Evolutionary conservation across 352 stramenopile species (phyloP).

Genomic region (Chrysophaeum taylorii): DNA sequence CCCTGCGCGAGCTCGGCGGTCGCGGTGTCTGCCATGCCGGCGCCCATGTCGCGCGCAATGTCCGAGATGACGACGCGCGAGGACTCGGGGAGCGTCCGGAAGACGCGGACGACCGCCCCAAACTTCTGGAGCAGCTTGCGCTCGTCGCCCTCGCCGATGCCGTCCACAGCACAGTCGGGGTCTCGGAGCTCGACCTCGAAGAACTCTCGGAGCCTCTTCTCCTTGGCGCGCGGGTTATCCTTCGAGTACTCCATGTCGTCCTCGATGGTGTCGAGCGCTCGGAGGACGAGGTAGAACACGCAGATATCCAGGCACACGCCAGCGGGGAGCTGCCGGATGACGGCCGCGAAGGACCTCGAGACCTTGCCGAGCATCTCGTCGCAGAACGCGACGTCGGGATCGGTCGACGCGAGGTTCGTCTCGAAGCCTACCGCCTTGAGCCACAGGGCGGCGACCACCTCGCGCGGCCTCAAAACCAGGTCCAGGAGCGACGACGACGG

Average conservation of each 20-base stretch:
- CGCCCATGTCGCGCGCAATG: slow-evolving; percentile 72
- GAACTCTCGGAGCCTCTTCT: slow-evolving; percentile 57
- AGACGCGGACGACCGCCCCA: slow-evolving; percentile 51
- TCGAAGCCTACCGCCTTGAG: slow-evolving; percentile 62
- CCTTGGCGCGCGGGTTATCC: slow-evolving; percentile 45
- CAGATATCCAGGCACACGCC: slow-evolving; percentile 65
- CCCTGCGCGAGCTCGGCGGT: slow-evolving; percentile 73
- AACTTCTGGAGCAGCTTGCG: slow-evolving; percentile 62
- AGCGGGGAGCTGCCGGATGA: slow-evolving; percentile 69
- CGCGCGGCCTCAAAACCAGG: slow-evolving; percentile 51
- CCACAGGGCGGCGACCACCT: slow-evolving; percentile 57
- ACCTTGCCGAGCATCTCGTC: slow-evolving; percentile 73
- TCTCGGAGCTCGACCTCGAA: slow-evolving; percentile 55
- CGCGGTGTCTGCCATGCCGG: slow-evolving; percentile 77
- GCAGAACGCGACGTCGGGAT: slow-evolving; percentile 54
- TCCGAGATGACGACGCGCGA: slow-evolving; percentile 61
- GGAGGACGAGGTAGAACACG: slow-evolving; percentile 78
- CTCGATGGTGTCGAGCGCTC: slow-evolving; percentile 77
- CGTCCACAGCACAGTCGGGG: slow-evolving; percentile 53
- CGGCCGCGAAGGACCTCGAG: slow-evolving; percentile 66
- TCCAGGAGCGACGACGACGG: slow-evolving; percentile 61
- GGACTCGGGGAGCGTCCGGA: slow-evolving; percentile 34
- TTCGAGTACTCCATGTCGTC: slow-evolving; percentile 75
- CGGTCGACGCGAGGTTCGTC: slow-evolving; percentile 49
- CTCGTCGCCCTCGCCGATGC: slow-evolving; percentile 65